Percentiles rank a stretch among this genome's conserved stretches.
Conservation (phyloP, 306 rosid genomes). For the Oxytropis ochrocephala region DNA sequence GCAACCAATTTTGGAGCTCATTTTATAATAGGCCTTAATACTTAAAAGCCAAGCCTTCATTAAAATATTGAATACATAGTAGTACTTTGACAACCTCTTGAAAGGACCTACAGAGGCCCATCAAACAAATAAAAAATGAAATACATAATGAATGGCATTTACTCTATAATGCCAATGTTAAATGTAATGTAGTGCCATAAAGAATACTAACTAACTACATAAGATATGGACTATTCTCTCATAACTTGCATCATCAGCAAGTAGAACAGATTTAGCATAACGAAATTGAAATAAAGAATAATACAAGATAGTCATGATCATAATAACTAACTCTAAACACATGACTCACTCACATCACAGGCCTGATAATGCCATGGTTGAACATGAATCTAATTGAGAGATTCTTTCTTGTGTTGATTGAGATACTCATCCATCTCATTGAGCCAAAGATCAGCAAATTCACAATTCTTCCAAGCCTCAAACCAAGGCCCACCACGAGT, state of each 20-base stretch:
- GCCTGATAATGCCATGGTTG: no score
- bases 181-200: not conserved
- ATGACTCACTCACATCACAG: not conserved
- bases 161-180: constrained; percentile 20
- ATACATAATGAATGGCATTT: constrained; percentile 17
- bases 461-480: constrained; percentile 71
- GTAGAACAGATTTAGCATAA: not conserved
- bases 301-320: not conserved
- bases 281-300: constrained; percentile 28
- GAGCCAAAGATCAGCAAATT: constrained; percentile 66
- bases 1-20: not conserved
- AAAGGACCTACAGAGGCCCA: constrained; percentile 1
- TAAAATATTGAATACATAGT: constrained; percentile 14
- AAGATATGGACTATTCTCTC: constrained; percentile 8
- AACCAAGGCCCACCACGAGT: constrained; percentile 83
- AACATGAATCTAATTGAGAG: constrained; percentile 9
- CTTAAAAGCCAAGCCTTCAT: not conserved
- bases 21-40: not conserved
- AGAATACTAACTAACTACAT: constrained; percentile 18
- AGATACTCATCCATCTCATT: constrained; percentile 48
- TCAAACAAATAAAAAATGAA: constrained; percentile 26
- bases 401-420: constrained; percentile 30
- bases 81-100: not conserved
- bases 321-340: not conserved
- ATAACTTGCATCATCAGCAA: constrained; percentile 6